Percentiles rank a stretch among this genome's conserved stretches.
These are phyloP conservation scores for Metarhizium guizhouense DNA, from an alignment of 2,329 filamentous ascomycete species.

Conservation along the genomic window DNA sequence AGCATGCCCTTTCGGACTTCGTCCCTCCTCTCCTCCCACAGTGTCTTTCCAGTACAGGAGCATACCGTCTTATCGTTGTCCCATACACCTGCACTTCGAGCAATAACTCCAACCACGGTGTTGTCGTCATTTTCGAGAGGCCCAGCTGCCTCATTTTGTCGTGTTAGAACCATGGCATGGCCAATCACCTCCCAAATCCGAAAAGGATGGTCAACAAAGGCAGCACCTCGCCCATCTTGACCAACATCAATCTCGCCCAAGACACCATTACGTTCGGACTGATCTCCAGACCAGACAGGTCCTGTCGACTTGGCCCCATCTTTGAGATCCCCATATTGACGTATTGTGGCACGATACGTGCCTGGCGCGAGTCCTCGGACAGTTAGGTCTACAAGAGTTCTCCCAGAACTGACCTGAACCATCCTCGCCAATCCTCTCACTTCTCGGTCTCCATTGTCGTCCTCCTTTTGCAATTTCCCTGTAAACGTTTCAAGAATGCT, in stretches of 20 bases:
- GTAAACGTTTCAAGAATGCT: slow-evolving; percentile 89
- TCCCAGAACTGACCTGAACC: slow-evolving; percentile 74
- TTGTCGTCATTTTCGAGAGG: slow-evolving; percentile 67
- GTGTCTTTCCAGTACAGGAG: slow-evolving; percentile 93
- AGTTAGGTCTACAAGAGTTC: slow-evolving; percentile 82
- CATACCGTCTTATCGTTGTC: slow-evolving; percentile 98
- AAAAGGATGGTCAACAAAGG: slow-evolving; percentile 73
- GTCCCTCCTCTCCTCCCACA: slow-evolving; percentile 94
- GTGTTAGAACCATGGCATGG: slow-evolving; percentile 79
- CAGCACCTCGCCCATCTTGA: slow-evolving; percentile 64
- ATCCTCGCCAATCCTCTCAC: slow-evolving; percentile 86
- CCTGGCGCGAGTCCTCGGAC: slow-evolving; percentile 75
- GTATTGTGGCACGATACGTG: slow-evolving; percentile 73
- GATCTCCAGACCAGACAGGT: slow-evolving; percentile 62
- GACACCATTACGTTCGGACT: slow-evolving; percentile 36
- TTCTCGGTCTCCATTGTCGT: slow-evolving; percentile 35
- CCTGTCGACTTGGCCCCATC: slow-evolving; percentile 76
- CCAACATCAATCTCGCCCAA: slow-evolving; percentile 72
- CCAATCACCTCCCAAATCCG: slow-evolving; percentile 96
- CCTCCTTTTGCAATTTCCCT: slow-evolving; percentile 38
- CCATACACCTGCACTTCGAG: slow-evolving; percentile 94
- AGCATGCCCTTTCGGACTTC: slow-evolving; percentile 87
- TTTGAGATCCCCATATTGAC: slow-evolving; percentile 80
- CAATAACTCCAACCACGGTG: slow-evolving; percentile 87
- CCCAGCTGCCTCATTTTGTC: slow-evolving; percentile 40